Evolutionary conservation across 305 asterid genomes (phyloP).

Genomic region (Withania somnifera): DNA sequence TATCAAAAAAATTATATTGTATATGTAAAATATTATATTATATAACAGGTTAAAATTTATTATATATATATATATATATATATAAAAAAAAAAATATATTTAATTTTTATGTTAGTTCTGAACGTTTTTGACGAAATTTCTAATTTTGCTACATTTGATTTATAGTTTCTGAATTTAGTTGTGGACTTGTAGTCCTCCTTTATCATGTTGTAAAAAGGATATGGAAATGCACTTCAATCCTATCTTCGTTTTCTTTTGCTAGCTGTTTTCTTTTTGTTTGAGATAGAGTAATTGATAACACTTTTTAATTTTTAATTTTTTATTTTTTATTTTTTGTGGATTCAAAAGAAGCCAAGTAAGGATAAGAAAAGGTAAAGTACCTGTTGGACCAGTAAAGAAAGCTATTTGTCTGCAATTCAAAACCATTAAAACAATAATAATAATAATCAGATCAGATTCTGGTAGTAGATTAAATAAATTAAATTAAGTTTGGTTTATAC

Average conservation of each 20-base stretch:
- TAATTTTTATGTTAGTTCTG: too few species aligned
- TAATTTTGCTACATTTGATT: neutral
- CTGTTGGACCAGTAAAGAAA: conserved; percentile 80
- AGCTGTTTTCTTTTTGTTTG: neutral
- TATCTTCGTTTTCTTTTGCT: neutral
- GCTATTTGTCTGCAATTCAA: conserved; percentile 71
- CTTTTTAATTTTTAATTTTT: too few species aligned
- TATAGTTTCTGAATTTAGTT: neutral
- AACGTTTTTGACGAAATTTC: too few species aligned
- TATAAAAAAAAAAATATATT: too few species aligned
- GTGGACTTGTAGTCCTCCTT: neutral
- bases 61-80: too few species aligned
- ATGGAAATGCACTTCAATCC: neutral
- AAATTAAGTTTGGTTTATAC: neutral
- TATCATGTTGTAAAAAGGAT: neutral
- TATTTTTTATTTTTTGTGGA: too few species aligned
- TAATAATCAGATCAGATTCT: neutral
- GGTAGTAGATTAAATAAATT: neutral
- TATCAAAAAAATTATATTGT: neutral
- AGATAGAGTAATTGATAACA: neutral
- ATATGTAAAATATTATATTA: neutral
- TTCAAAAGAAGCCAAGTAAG: neutral
- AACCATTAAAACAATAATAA: neutral
- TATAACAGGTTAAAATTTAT: too few species aligned
- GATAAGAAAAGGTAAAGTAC: conserved; percentile 13